phyloP scores from a whole-genome alignment of 257 asterid species.

The Lithospermum erythrorhizon region DNA sequence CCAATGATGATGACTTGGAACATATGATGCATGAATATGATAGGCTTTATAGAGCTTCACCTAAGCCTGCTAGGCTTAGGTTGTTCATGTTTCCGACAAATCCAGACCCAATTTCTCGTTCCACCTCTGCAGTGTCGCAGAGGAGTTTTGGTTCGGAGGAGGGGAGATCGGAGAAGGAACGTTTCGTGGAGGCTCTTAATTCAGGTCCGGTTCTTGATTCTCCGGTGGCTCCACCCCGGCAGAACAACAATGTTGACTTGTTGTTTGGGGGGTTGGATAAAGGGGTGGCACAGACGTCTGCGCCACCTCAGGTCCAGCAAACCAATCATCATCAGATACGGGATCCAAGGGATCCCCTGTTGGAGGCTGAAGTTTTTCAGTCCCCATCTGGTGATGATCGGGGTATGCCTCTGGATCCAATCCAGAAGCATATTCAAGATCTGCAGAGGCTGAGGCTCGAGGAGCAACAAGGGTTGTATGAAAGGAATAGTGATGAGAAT shows the following conservation, averaged over 20 bases:
- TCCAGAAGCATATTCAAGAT: constrained; percentile 94
- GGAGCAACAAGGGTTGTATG: constrained; percentile 54
- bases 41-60: constrained; percentile 56
- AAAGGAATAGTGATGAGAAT: constrained; percentile 53
- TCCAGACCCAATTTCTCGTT: neutral
- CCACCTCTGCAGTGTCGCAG: neutral
- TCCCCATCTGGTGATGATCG: constrained; percentile 41
- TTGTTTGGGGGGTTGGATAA: constrained; percentile 78
- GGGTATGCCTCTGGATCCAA: constrained; percentile 55
- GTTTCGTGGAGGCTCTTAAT: constrained; percentile 88
- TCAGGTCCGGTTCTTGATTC: constrained; percentile 51
- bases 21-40: constrained; percentile 95
- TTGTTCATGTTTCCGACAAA: constrained; percentile 51
- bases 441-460: constrained; percentile 73
- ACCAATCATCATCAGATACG: neutral
- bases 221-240: constrained; percentile 3
- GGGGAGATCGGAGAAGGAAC: constrained; percentile 70
- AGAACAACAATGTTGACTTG: constrained; percentile 38
- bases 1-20: constrained; percentile 89
- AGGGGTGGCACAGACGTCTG: constrained; percentile 20
- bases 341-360: constrained; percentile 12
- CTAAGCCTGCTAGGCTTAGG: constrained; percentile 75
- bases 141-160: constrained; percentile 76
- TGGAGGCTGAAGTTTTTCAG: constrained; percentile 4
- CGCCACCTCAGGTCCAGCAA: constrained; percentile 14